Evolutionary conservation across 2,329 filamentous ascomycete genomes (phyloP).

Genomic region (Claviceps cyperi): DNA sequence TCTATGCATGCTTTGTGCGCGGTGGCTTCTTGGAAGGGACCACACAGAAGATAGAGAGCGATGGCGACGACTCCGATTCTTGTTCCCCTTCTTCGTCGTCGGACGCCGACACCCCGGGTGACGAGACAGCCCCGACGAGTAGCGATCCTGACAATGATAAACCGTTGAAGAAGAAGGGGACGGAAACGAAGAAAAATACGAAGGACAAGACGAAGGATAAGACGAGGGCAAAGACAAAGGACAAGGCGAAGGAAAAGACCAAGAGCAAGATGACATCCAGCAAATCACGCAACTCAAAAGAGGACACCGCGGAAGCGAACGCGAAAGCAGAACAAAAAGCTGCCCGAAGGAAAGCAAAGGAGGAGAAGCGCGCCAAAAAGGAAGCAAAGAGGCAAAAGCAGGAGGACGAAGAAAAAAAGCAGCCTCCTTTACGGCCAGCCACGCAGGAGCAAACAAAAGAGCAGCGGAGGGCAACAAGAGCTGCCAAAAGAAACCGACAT

Average conservation of each 20-base stretch:
- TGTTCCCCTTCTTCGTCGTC: slow-evolving; percentile 9
- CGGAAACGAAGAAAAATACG: background rate
- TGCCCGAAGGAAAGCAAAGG: background rate
- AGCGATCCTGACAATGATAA: slow-evolving; percentile 16
- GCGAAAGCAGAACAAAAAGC: background rate
- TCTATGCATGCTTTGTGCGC: slow-evolving; percentile 76
- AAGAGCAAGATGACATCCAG: background rate
- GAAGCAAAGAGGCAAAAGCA: slow-evolving; percentile 16
- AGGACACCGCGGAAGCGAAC: background rate
- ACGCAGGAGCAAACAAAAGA: slow-evolving; percentile 23
- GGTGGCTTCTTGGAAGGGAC: slow-evolving; percentile 69
- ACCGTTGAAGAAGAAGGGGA: background rate
- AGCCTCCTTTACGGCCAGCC: background rate
- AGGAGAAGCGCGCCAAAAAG: slow-evolving; percentile 4
- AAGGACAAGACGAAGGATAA: slow-evolving; percentile 6
- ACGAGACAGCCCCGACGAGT: slow-evolving; percentile 15
- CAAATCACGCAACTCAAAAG: background rate
- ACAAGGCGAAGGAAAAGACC: slow-evolving; percentile 12
- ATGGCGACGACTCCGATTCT: slow-evolving; percentile 6
- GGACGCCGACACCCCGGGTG: slow-evolving; percentile 9
- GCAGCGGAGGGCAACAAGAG: slow-evolving; percentile 23
- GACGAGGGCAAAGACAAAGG: slow-evolving; percentile 10
- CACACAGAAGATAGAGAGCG: slow-evolving; percentile 21
- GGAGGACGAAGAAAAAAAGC: background rate
- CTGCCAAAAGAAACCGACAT: slow-evolving; percentile 15